Evolutionary conservation across 2,329 filamentous ascomycete species (phyloP).

Genomic region (Aschersonia sp.): DNA sequence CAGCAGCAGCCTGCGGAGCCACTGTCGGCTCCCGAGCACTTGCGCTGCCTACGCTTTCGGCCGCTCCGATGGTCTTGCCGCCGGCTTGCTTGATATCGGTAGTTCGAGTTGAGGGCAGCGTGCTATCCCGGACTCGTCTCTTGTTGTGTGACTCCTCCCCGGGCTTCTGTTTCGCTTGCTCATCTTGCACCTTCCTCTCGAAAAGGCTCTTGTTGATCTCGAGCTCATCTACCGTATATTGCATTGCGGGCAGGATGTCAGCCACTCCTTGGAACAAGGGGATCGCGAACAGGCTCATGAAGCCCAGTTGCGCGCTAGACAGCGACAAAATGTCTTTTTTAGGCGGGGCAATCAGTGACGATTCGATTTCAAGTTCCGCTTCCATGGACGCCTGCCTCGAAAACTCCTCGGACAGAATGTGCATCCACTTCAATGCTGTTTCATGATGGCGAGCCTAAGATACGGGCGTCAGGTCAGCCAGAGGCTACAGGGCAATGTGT

Average conservation of each 20-base stretch:
- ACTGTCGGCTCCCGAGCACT: constrained; percentile 8
- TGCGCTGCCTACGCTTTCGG: constrained; percentile 8
- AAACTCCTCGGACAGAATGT: constrained; percentile 90
- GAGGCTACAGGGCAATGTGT: neutral
- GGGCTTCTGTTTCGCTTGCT: constrained; percentile 32
- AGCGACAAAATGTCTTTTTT: constrained; percentile 73
- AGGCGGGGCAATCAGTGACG: constrained; percentile 73
- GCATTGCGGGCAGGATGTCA: constrained; percentile 72
- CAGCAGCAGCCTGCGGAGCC: constrained; percentile 10
- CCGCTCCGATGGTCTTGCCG: constrained; percentile 2
- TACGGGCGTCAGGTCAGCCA: neutral
- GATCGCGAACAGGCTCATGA: constrained; percentile 92
- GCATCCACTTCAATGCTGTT: constrained; percentile 77
- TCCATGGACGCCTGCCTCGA: constrained; percentile 89
- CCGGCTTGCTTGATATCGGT: too few relatives aligned
- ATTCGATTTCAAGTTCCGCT: constrained; percentile 69
- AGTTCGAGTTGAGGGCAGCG: too few relatives aligned
- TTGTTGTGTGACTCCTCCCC: constrained; percentile 17
- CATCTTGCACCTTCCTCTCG: constrained; percentile 49
- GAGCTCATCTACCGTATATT: constrained; percentile 72
- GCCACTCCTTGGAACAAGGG: constrained; percentile 82
- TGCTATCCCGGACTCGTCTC: neutral
- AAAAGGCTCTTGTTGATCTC: constrained; percentile 63
- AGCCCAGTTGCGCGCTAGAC: constrained; percentile 78
- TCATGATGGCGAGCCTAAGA: constrained; percentile 67